Evolutionary conservation across 805 yeast genomes (phyloP).

Genomic region (Candida easanensis): DNA sequence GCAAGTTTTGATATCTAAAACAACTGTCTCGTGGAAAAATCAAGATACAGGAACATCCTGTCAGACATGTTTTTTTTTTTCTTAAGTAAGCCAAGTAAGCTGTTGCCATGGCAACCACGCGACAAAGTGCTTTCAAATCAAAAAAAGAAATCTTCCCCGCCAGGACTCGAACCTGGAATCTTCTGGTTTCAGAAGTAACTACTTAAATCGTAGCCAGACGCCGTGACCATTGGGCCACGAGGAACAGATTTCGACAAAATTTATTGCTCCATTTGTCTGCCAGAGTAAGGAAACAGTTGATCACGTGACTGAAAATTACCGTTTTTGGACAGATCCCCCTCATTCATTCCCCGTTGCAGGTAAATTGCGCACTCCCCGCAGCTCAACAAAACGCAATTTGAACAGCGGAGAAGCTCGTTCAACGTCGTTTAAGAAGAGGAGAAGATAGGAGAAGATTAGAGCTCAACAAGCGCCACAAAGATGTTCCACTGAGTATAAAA

Average conservation of each 20-base stretch:
- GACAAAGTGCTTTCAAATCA: too few species aligned
- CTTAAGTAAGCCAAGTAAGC: too few species aligned
- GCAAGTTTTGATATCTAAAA: too few species aligned
- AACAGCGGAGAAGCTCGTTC: background rate
- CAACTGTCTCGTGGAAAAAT: too few species aligned
- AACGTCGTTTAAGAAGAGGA: constrained; percentile 2
- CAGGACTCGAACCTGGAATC: constrained; percentile 36
- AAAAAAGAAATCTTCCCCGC: constrained; percentile 31
- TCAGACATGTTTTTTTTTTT: too few species aligned
- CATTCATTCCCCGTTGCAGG: background rate
- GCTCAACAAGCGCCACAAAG: constrained; percentile 4
- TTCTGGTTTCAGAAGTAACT: constrained; percentile 38
- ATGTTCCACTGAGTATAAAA: too few species aligned
- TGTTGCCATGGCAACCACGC: background rate
- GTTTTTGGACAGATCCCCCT: background rate
- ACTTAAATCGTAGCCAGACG: constrained; percentile 64
- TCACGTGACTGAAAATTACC: background rate
- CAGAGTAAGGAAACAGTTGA: background rate
- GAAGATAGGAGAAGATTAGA: background rate
- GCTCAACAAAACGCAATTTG: constrained; percentile 1
- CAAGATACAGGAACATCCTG: too few species aligned
- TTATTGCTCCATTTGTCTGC: background rate
- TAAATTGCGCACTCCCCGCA: background rate
- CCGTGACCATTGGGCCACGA: constrained; percentile 78
- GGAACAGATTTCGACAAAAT: constrained; percentile 40